Percentiles rank a stretch among this genome's conserved stretches.
Evolutionary conservation across 2,329 filamentous ascomycete genomes (phyloP).

Genomic region (Microsporum ferrugineum): DNA sequence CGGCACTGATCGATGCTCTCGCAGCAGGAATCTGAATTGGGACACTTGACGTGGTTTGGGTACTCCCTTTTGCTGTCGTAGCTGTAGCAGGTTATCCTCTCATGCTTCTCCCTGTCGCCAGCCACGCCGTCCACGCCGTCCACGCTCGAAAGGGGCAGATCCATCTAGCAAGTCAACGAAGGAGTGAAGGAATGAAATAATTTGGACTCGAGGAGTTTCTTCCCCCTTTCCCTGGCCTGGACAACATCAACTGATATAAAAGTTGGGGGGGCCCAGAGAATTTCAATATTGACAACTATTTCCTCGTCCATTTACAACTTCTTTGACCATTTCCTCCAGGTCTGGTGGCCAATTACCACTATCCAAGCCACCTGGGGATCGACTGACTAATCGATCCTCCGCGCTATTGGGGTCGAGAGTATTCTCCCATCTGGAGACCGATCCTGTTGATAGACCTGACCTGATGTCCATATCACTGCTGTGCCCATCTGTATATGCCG

Average conservation of each 20-base stretch:
- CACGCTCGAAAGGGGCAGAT: not conserved
- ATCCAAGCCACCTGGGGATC: not conserved
- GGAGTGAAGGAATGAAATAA: not conserved
- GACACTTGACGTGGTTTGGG: not conserved
- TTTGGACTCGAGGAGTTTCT: not conserved
- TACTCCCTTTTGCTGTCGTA: slow-evolving; percentile 1
- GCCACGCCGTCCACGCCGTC: not conserved
- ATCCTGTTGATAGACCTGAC: not conserved
- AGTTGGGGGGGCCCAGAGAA: not conserved
- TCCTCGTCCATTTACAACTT: not conserved
- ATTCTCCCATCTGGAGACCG: not conserved
- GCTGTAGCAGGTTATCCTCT: not conserved
- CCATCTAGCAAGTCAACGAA: not conserved
- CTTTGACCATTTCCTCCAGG: not conserved
- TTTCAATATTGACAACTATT: not conserved
- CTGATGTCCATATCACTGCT: not conserved
- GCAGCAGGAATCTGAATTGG: not conserved
- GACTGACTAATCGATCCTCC: slow-evolving; percentile 1
- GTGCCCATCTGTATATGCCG: too few species aligned
- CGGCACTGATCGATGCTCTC: slow-evolving; percentile 1
- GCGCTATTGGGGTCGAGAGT: not conserved
- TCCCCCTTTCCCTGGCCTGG: not conserved
- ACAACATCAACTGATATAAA: not conserved
- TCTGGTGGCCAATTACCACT: not conserved
- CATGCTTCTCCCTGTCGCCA: not conserved